These are phyloP conservation scores for Galerina marginata DNA, from an alignment of 768 basidiomycete species.

Conservation along the genomic window DNA sequence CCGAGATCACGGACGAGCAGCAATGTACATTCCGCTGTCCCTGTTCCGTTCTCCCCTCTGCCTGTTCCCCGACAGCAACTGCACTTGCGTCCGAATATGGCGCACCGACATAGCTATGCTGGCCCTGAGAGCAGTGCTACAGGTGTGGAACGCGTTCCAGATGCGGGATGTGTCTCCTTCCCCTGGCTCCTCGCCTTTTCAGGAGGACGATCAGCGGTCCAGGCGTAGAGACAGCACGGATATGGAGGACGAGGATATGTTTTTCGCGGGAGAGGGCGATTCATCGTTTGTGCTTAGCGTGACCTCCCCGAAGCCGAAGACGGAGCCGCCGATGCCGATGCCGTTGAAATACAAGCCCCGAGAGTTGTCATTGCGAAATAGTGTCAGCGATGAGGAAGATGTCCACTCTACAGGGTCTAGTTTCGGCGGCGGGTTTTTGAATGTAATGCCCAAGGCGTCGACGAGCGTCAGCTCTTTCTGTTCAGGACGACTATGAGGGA, in stretches of 20 bases:
- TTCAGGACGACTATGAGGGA: constrained; percentile 57
- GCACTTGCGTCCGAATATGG: constrained; percentile 33
- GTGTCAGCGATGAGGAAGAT: constrained; percentile 62
- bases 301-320: constrained; percentile 62
- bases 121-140: constrained; percentile 44
- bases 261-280: constrained; percentile 51
- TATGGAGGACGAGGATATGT: constrained; percentile 54
- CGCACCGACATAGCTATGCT: constrained; percentile 71
- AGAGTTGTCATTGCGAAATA: constrained; percentile 53
- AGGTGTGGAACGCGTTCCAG: constrained; percentile 49
- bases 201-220: constrained; percentile 24
- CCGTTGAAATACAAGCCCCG: constrained; percentile 75
- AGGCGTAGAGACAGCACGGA: constrained; percentile 39
- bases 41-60: constrained; percentile 10
- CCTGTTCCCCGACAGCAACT: constrained; percentile 26
- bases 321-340: constrained; percentile 54
- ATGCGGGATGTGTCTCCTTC: constrained; percentile 45
- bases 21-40: background rate
- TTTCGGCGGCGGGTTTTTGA: constrained; percentile 29
- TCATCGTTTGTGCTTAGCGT: constrained; percentile 64
- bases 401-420: constrained; percentile 29
- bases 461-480: constrained; percentile 66
- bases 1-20: constrained; percentile 20
- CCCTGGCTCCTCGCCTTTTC: constrained; percentile 55
- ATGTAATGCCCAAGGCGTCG: constrained; percentile 60